Base-by-base conservation (phyloP, 805 yeast species). In the Yamadazyma sp. region DNA sequence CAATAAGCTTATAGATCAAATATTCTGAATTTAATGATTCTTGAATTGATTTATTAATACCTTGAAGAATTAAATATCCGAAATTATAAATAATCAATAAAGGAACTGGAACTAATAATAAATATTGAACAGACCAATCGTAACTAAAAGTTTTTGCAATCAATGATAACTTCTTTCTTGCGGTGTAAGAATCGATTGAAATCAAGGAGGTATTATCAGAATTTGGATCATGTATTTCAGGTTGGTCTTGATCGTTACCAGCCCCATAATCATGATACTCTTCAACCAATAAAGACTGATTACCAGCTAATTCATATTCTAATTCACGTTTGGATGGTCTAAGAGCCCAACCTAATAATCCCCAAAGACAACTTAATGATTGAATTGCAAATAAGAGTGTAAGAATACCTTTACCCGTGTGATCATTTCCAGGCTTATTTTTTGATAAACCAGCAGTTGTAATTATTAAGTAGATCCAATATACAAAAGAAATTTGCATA, bases 81-180 rank as follows among this genome's bases (percentile, higher is more conserved):
- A 70, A 58, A 37, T 75, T 71, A 47, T 76, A 71, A n/a, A 80
- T 50, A 23, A 81, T 50, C 22, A 73, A 69, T 3, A 79, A 62
- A 1, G 82, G 61, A 10, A 82, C 34, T 2, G 96, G 96, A 10
- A 82, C 86, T 12, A 82, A 53, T 1, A 80, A 42, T 21, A 85
- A 45, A 49, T 76, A 86, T 55, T 88, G 95, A 12, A 86, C 44
- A 11, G 81, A 69, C 96, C 96, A 88, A 49, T 83, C 95, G 51
- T 82, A 86, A 26, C 80, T 73, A 30, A 74, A 70, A 4, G 78
- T 73, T 32, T 62, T 66, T 22, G 39, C 36, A 33, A 44, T 36
- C 23, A 44, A 39, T 13, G 45, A 38, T 18, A 36, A 23, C 12
- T 40, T 31, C 19, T 29, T 36, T 24, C 38, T 28, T 14, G 45